Conservation (phyloP, 2,329 filamentous ascomycete genomes). For the Alternaria metachromatica region DNA sequence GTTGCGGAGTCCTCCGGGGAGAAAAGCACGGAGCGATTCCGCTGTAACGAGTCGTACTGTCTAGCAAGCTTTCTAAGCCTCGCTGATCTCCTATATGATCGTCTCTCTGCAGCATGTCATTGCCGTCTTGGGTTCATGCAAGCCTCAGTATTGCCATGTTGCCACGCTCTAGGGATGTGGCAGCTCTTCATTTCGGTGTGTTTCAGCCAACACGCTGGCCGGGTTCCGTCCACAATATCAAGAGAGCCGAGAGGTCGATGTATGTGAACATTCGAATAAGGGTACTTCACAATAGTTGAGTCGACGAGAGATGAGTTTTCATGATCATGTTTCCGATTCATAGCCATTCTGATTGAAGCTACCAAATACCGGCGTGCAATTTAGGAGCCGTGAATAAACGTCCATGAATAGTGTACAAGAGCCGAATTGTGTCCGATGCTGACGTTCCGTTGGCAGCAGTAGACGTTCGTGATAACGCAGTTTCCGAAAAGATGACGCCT, state of each 20-base stretch:
- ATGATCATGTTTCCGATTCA: constrained; percentile 1
- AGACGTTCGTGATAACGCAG: constrained; percentile 7
- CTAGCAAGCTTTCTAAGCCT: background rate
- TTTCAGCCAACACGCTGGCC: background rate
- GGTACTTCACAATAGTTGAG: background rate
- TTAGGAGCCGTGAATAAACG: constrained; percentile 15
- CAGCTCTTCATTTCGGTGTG: background rate
- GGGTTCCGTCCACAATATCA: background rate
- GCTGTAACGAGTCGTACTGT: background rate
- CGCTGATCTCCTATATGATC: background rate
- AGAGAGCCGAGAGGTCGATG: background rate
- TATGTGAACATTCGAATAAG: background rate
- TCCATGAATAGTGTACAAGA: constrained; percentile 34
- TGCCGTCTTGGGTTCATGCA: background rate
- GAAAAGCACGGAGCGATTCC: constrained; percentile 6
- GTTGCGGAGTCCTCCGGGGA: background rate
- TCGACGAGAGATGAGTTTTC: background rate
- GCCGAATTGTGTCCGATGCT: constrained; percentile 12
- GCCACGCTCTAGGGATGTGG: too few relatives aligned
- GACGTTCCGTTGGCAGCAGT: constrained; percentile 14
- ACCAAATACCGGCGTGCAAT: constrained; percentile 22
- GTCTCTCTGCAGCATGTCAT: background rate
- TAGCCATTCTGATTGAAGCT: constrained; percentile 25
- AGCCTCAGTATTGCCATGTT: background rate
- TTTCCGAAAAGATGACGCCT: constrained; percentile 21